phyloP scores from a whole-genome alignment of 1,139 yeast species.

The Oligophagozyma castellii region DNA sequence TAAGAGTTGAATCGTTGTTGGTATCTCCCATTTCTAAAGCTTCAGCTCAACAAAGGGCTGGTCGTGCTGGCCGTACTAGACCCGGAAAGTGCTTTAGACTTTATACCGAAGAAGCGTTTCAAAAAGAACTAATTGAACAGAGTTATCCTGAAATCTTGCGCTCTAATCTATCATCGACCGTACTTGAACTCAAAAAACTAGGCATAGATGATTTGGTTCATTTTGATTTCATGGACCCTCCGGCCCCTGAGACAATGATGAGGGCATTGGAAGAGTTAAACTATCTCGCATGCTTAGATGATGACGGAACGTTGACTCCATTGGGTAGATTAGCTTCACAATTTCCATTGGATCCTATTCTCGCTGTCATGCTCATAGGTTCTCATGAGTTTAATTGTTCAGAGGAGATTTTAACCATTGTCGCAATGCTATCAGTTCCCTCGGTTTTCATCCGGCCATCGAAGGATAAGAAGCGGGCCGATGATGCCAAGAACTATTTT shows the following conservation, averaged over 20 bases:
- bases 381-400: constrained; percentile 79
- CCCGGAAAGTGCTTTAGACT: constrained; percentile 96
- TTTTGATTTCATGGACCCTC: constrained; percentile 98
- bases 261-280: constrained; percentile 92
- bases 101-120: constrained; percentile 93
- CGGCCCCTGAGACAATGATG: constrained; percentile 99
- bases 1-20: constrained; percentile 83
- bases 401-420: constrained; percentile 76
- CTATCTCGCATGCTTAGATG: constrained; percentile 78
- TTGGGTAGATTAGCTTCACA: constrained; percentile 83
- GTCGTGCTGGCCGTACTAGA: constrained; percentile 99
- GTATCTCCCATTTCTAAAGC: constrained; percentile 97
- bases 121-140: constrained; percentile 86
- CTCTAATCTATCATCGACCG: constrained; percentile 83
- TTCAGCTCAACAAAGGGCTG: constrained; percentile 96
- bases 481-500: constrained; percentile 75
- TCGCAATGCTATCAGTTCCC: constrained; percentile 86
- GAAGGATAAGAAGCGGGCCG: constrained; percentile 78
- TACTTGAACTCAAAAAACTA: constrained; percentile 78
- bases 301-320: constrained; percentile 81
- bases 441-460: constrained; percentile 91
- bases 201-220: constrained; percentile 95
- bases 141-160: constrained; percentile 92
- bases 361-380: constrained; percentile 84
- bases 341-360: constrained; percentile 91